Percentiles rank a stretch among this genome's conserved stretches.
These are phyloP conservation scores for Zymoseptoria crescenta DNA, from an alignment of 2,329 filamentous ascomycete genomes.

Conservation along the genomic window DNA sequence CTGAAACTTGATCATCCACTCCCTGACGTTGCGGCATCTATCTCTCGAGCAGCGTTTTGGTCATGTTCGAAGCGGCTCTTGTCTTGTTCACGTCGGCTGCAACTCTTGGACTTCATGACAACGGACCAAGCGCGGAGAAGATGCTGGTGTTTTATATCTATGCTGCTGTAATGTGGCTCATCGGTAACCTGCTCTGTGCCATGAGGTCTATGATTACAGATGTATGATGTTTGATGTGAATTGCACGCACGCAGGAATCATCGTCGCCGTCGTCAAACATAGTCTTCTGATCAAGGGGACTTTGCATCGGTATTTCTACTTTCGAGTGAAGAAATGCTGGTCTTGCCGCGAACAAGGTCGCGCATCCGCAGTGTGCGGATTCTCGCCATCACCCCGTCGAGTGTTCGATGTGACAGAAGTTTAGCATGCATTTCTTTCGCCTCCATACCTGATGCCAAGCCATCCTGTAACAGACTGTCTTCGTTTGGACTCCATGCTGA, in stretches of 20 bases:
- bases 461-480: neutral
- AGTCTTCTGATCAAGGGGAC: neutral
- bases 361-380: neutral
- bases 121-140: neutral
- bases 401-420: neutral
- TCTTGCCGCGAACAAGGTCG: neutral
- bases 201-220: neutral
- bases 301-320: neutral
- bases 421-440: neutral
- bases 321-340: neutral
- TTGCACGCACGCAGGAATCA: neutral
- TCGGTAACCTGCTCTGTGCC: neutral
- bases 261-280: neutral
- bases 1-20: neutral
- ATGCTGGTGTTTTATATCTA: neutral
- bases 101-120: neutral
- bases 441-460: neutral
- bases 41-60: no score
- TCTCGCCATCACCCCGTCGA: neutral
- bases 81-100: no score
- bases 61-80: no score
- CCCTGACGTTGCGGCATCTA: neutral
- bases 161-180: neutral
- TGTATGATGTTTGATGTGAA: neutral
- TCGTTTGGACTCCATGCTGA: neutral